Evolutionary conservation across 352 stramenopile species (phyloP), one percentile per base, ranked within the genome.

Genomic region (Phytopythium helicoides): DNA sequence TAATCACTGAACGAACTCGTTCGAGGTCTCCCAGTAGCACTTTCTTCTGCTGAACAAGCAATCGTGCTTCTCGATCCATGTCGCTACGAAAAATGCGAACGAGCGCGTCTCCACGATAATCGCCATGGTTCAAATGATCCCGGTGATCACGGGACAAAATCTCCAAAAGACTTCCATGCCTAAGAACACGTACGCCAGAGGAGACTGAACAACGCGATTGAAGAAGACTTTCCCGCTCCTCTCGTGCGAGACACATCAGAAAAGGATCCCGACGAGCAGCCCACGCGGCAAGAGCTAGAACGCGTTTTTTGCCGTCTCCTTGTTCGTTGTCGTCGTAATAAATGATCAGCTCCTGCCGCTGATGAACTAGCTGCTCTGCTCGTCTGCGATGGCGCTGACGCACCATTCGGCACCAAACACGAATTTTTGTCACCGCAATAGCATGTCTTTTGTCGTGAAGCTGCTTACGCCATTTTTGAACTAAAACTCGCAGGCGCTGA

Each of bases 371-470:
- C 42, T 82, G 74, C 23, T 70, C 62, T 18, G 67, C 78, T 22
- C 77, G 77, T 40, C 75, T 73, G 5, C 55, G 59, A 40, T 92
- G 79, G 10, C 75, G 78, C 56, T 86, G 78, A 45, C 79, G 81
- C 33, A 88, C 66, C 72, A 89, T 76, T 62, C 87, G 76, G 19
- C 76, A 87, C 81, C 78, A 92, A 39, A 89, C 85, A 3, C 72
- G 76, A 36, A 88, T 92, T 56, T 89, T 92, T 48, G 81, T 81
- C 49, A 89, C 70, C 18, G 78, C 78, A 19, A 87, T 73, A 3
- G 74, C 73, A 10, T 81, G 76, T 44, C 89, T 89, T 23, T 70
- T 76, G 11, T 58, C 44, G 44, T 79, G 73, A 23, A 76, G 82
- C 19, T 60, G 60, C 22, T 66, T 59, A 23, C 77, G 70, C 81